These are phyloP conservation scores for Zelopaecilomyces penicillatus DNA, from an alignment of 2,329 filamentous ascomycete genomes.

Conservation along the genomic window DNA sequence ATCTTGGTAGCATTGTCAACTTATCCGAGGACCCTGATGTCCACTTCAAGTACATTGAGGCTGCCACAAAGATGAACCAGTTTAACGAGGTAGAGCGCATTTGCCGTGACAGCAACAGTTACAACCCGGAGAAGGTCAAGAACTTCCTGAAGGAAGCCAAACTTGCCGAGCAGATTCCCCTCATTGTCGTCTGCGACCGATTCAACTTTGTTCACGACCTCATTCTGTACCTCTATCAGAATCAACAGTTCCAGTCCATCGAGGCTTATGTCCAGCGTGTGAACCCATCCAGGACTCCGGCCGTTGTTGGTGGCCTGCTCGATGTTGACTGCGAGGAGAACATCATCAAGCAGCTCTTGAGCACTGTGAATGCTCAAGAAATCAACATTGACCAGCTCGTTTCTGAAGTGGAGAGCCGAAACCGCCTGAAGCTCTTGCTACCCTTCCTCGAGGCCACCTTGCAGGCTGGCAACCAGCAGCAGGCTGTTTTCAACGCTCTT, in stretches of 20 bases:
- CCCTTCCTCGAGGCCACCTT: conserved; percentile 94
- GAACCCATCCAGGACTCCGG: conserved; percentile 83
- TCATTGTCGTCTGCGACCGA: conserved; percentile 98
- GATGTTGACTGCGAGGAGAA: conserved; percentile 96
- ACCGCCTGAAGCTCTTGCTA: conserved; percentile 87
- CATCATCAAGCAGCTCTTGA: conserved; percentile 87
- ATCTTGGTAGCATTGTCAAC: conserved; percentile 96
- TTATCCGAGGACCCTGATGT: conserved; percentile 92
- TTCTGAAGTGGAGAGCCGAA: conserved; percentile 86
- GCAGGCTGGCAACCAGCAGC: conserved; percentile 84
- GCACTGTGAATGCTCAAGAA: conserved; percentile 72
- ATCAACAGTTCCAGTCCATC: conserved; percentile 98
- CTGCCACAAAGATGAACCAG: conserved; percentile 87
- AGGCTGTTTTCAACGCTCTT: conserved; percentile 92
- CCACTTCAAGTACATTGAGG: conserved; percentile 98
- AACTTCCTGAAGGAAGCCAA: conserved; percentile 98
- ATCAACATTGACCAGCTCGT: conserved; percentile 95
- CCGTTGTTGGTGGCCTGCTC: conserved; percentile 84
- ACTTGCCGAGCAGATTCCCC: conserved; percentile 81
- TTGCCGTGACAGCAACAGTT: conserved; percentile 84
- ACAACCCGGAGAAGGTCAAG: conserved; percentile 93
- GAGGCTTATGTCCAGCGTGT: conserved; percentile 97
- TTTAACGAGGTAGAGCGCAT: conserved; percentile 95
- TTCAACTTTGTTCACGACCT: conserved; percentile 98
- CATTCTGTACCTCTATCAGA: conserved; percentile 95